Evolutionary conservation across 371 early-diverging fungal genomes (phyloP).

Genomic region (Circinella minor): DNA sequence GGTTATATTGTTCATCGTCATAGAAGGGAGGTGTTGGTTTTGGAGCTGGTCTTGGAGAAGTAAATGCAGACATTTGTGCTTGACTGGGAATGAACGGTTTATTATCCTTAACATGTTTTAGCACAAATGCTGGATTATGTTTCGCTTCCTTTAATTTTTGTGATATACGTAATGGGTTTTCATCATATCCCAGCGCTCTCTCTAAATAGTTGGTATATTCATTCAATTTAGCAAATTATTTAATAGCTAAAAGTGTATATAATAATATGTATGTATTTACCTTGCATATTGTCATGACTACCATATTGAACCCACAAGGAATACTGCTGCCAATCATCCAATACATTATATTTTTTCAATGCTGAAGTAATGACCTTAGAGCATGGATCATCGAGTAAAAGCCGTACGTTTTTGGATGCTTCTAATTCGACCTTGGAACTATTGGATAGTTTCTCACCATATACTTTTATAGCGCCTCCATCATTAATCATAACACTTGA

Average conservation of each 20-base stretch:
- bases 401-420: conserved; percentile 86
- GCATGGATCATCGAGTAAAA: conserved; percentile 84
- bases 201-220: conserved; percentile 45
- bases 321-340: conserved; percentile 88
- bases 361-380: conserved; percentile 85
- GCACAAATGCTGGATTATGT: conserved; percentile 76
- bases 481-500: conserved; percentile 55
- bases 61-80: conserved; percentile 19
- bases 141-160: conserved; percentile 81
- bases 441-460: conserved; percentile 64
- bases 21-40: conserved; percentile 19
- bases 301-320: conserved; percentile 79
- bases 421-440: conserved; percentile 69
- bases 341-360: conserved; percentile 90
- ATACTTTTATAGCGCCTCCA: conserved; percentile 78
- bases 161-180: conserved; percentile 79
- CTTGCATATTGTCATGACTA: conserved; percentile 47
- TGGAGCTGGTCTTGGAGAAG: conserved; percentile 31
- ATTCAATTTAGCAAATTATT: no score
- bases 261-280: conserved; percentile 26
- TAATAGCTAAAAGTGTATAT: not conserved
- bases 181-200: conserved; percentile 80
- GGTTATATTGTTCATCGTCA: conserved; percentile 7
- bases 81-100: conserved; percentile 45
- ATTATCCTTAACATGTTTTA: conserved; percentile 77